These are phyloP conservation scores for Colletotrichum brevisporum DNA, from an alignment of 2,329 filamentous ascomycete species.

Conservation along the genomic window DNA sequence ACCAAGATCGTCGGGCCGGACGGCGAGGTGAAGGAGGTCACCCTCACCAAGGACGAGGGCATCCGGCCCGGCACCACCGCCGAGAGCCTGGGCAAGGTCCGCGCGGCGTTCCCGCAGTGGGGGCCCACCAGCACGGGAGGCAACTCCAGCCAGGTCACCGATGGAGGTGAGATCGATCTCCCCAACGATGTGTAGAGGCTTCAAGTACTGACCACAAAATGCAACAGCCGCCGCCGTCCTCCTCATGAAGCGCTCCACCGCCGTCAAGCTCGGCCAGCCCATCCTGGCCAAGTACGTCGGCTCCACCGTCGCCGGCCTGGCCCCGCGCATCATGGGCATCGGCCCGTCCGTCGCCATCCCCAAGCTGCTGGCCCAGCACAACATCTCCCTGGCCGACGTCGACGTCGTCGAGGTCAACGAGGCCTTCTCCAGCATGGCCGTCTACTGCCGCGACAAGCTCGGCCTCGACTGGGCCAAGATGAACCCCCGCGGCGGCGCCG, in stretches of 20 bases:
- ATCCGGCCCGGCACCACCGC: conserved; percentile 91
- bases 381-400: conserved; percentile 83
- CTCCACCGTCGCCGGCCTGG: conserved; percentile 89
- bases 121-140: conserved; percentile 90
- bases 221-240: conserved; percentile 84
- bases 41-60: conserved; percentile 88
- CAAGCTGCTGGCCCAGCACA: conserved; percentile 88
- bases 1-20: conserved; percentile 88
- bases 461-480: conserved; percentile 81
- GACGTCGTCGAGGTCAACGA: conserved; percentile 97
- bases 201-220: conserved; percentile 8
- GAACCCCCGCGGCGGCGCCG: conserved; percentile 86
- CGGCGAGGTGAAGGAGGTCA: conserved; percentile 83
- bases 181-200: background rate
- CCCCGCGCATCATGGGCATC: conserved; percentile 97
- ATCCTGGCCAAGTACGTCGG: conserved; percentile 96
- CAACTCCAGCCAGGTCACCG: conserved; percentile 95
- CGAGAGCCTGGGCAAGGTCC: conserved; percentile 86
- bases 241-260: conserved; percentile 94
- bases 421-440: conserved; percentile 97
- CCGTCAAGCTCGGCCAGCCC: conserved; percentile 87
- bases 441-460: conserved; percentile 86
- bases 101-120: conserved; percentile 90
- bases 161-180: conserved; percentile 78
- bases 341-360: conserved; percentile 81